Evolutionary conservation across 345 rosid species (phyloP), one percentile per base, ranked within the genome.

Genomic region (Eucalyptus victrix): DNA sequence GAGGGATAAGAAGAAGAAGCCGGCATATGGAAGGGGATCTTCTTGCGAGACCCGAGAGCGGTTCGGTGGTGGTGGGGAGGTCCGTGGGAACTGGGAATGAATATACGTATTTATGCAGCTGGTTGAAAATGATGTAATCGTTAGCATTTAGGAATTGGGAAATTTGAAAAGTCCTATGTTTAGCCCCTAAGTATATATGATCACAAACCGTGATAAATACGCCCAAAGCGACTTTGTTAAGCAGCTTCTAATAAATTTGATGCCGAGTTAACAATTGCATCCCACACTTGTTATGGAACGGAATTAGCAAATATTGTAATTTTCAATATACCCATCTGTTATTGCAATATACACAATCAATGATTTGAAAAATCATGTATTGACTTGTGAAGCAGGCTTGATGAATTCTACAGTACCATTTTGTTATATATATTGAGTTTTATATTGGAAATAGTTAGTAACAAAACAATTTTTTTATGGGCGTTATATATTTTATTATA

Each of bases 281-380:
- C 10, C 9, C 0, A 1, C 6, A 0, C 12, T 34, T 15, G 40
- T 67, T 8, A 28, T 3, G 23, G 24, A 67, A 67, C 0, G 12
- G 40, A 17, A 67, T 32, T 2, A 67, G 80, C 5, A 32, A 9
- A 37, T 9, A 37, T 2, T 21, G 81, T 6, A 19, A 37, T 34
- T 72, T 72, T 72, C 26, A 19, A 9, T 72, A 72, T 34, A 37
- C 13, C 6, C 2, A 5, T 72, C 0, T 5, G 0, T 17, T 2
- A 12, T 37, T 11, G 8, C 40, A 19, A 37, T 37, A 10, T 19
- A 0, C 4, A 72, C 0, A 1, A 19, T 6, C 28, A 11, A 10
- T 72, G 4, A 2, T 12, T 18, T 37, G 6, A 37, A 32, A 37
- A 5, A 72, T 19, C 15, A 2, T 34, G 14, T 19, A 5, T 72